Evolutionary conservation across 441 rosid genomes (phyloP), one percentile per base, ranked within the genome.

Genomic region (Erysimum pusillum): DNA sequence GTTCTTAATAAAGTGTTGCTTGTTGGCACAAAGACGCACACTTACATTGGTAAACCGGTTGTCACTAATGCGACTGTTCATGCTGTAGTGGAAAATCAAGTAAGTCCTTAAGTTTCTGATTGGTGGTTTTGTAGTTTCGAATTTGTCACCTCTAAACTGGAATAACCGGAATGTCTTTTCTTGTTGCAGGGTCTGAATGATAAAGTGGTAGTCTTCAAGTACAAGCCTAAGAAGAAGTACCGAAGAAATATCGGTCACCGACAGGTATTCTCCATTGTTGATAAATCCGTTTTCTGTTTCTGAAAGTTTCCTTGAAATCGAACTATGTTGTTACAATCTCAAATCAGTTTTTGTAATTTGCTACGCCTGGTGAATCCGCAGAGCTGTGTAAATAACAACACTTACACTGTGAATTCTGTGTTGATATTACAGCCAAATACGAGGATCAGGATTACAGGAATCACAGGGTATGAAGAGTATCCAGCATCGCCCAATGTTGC

Each of bases 201-300:
- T 52, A 95, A 95, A 85, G 96, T 89, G 11, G 82, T 89, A 9
- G 94, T 95, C 67, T 95, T 90, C 87, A 95, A 95, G 86, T 95
- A 95, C 61, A 95, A 92, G 89, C 89, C 78, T 81, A 95, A 95
- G 88, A 95, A 95, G 81, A 90, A 91, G 75, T 95, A 95, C 76
- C 84, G 95, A 66, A 92, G 99, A 83, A 91, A 92, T 76, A 95
- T 92, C 54, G 98, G 99, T 58, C 99, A 95, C 69, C 81, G 99
- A 25, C 98, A 95, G 99, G 98, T 92, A 85, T 5, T 25, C 28
- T 13, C 52, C 66, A 34, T 36, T 52, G 41, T 38, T 14, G 7
- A 58, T 32, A 14, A 28, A 34, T 4, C 35, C 7, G 18, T 28
- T 46, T 45, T 22, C 1, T 22, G 15, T 60, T 18, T 6, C 14